Conservation (phyloP, 352 stramenopile species). For the Pythium phragmiticola region DNA sequence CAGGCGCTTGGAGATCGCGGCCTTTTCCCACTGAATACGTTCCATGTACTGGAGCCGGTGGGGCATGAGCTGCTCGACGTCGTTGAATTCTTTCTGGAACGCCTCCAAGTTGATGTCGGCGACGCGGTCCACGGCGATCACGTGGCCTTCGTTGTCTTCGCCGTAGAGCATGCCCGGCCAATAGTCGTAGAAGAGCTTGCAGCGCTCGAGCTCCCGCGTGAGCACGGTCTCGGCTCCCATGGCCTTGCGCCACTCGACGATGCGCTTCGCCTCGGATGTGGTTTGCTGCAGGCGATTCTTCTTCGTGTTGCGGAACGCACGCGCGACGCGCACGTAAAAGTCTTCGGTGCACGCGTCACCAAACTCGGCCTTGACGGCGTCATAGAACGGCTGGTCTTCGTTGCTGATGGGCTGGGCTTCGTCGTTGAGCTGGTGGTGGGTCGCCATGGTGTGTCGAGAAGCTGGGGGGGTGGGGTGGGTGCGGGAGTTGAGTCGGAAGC, state of each 20-base stretch:
- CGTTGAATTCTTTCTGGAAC: conserved; percentile 56
- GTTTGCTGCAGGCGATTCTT: conserved; percentile 71
- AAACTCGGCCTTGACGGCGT: conserved; percentile 51
- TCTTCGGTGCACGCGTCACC: conserved; percentile 60
- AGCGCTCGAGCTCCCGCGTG: conserved; percentile 45
- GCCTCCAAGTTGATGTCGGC: conserved; percentile 62
- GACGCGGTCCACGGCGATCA: conserved; percentile 68
- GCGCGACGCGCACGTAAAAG: conserved; percentile 55
- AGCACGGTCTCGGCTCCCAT: conserved; percentile 53
- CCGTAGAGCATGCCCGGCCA: conserved; percentile 67
- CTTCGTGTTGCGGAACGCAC: conserved; percentile 61
- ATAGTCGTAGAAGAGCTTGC: conserved; percentile 64
- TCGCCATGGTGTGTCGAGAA: conserved; percentile 10
- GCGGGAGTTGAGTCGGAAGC: conserved; percentile 12
- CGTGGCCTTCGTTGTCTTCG: conserved; percentile 68
- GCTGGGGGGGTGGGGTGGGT: background rate
- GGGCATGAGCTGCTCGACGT: conserved; percentile 55
- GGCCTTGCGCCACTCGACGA: conserved; percentile 54
- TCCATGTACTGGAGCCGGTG: conserved; percentile 81
- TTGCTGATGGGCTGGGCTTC: conserved; percentile 45
- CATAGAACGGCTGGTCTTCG: conserved; percentile 59
- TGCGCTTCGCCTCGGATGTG: conserved; percentile 56
- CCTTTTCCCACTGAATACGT: conserved; percentile 76
- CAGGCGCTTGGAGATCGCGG: conserved; percentile 58
- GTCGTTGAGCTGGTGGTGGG: conserved; percentile 31